Evolutionary conservation across 805 yeast species (phyloP).

Genomic region (Wickerhamomyces sydowiorum): DNA sequence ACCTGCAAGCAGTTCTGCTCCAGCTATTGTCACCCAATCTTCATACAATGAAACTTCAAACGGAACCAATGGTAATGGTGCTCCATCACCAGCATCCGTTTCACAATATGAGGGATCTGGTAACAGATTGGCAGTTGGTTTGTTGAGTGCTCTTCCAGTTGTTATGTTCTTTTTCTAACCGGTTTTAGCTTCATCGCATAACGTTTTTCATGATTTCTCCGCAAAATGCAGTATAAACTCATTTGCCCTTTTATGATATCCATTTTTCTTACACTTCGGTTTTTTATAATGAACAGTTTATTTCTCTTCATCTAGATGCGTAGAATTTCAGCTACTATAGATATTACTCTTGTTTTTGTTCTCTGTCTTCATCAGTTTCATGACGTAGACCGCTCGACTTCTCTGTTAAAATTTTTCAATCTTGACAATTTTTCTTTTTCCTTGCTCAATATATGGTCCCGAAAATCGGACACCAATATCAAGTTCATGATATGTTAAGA

Average conservation of each 20-base stretch:
- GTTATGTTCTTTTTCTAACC: constrained; percentile 1
- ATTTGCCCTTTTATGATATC: background rate
- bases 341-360: too few species aligned
- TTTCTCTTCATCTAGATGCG: too few species aligned
- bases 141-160: background rate
- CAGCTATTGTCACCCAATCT: constrained; percentile 4
- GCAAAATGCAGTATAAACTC: background rate
- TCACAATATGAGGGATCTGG: constrained; percentile 22
- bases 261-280: background rate
- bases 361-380: too few species aligned
- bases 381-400: too few species aligned
- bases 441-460: too few species aligned
- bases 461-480: too few species aligned
- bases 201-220: background rate
- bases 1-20: constrained; percentile 5
- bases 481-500: too few species aligned
- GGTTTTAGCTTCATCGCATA: background rate
- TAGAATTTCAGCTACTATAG: too few species aligned
- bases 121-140: background rate
- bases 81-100: constrained; percentile 17
- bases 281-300: too few species aligned
- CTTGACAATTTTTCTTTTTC: too few species aligned
- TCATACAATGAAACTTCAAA: constrained; percentile 3
- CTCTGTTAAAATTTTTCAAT: too few species aligned
- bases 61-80: constrained; percentile 7